phyloP scores from a whole-genome alignment of 192 early-diverging fungal species.

The Obelidium mucronatum region DNA sequence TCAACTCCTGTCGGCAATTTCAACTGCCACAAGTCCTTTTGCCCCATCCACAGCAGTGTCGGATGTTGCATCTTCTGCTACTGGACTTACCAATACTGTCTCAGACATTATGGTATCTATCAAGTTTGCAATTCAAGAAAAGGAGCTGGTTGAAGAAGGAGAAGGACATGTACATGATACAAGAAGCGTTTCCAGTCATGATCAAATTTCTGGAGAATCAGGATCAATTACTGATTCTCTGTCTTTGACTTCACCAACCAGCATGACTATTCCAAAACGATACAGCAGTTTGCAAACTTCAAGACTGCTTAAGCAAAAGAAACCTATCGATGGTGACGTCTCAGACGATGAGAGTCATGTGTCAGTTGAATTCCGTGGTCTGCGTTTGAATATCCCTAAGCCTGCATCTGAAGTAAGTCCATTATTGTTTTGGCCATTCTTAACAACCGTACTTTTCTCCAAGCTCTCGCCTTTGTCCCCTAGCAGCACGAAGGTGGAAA shows the following conservation, averaged over 20 bases:
- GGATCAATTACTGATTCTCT: background rate
- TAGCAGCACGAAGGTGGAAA: conserved; percentile 15
- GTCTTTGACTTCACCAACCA: background rate
- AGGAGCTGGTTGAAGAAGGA: conserved; percentile 39
- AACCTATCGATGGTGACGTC: too few relatives aligned
- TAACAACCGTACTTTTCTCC: background rate
- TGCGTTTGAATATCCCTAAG: conserved; percentile 8
- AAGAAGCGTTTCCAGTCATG: too few relatives aligned
- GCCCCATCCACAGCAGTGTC: conserved; percentile 60
- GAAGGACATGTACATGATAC: too few relatives aligned
- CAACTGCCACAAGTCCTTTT: conserved; percentile 60
- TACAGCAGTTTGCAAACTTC: background rate
- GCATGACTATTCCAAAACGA: background rate
- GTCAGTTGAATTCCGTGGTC: background rate
- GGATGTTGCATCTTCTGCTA: conserved; percentile 59
- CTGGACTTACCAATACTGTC: conserved; percentile 61
- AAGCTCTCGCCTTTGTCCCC: background rate
- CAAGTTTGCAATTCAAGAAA: conserved; percentile 67
- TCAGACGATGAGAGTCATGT: background rate
- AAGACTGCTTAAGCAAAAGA: too few relatives aligned
- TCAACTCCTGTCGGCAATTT: conserved; percentile 66
- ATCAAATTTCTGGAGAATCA: too few relatives aligned
- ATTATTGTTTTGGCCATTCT: background rate
- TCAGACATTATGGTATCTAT: conserved; percentile 62
- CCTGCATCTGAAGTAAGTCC: background rate